These are phyloP conservation scores for Cercophora newfieldiana DNA, from an alignment of 495 filamentous ascomycete genomes.

Conservation along the genomic window DNA sequence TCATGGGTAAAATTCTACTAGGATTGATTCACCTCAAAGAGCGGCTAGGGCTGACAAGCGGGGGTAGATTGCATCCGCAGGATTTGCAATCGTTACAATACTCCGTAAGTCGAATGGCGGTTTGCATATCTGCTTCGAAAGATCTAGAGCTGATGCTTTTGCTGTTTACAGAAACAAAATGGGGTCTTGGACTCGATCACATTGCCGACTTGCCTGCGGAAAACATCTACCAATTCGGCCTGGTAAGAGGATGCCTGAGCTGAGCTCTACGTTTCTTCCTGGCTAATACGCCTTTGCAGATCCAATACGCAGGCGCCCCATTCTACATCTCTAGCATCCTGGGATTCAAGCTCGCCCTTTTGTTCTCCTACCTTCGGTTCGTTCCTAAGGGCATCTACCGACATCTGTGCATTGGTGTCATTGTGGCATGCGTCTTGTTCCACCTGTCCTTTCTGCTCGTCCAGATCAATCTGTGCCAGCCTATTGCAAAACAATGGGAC, in stretches of 20 bases:
- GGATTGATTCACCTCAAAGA: background rate
- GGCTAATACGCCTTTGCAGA: constrained; percentile 24
- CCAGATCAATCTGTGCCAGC: constrained; percentile 48
- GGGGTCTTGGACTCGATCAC: constrained; percentile 39
- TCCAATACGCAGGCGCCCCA: constrained; percentile 43
- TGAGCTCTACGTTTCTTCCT: background rate
- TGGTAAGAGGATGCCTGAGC: constrained; percentile 27
- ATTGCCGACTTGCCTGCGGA: constrained; percentile 35
- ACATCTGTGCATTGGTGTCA: constrained; percentile 34
- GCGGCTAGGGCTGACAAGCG: background rate
- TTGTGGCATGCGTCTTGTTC: constrained; percentile 36
- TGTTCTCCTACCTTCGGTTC: constrained; percentile 53
- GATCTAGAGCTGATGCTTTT: background rate
- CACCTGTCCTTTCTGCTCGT: constrained; percentile 38
- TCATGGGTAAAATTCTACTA: constrained; percentile 34
- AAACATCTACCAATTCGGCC: constrained; percentile 41
- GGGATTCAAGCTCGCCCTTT: constrained; percentile 54
- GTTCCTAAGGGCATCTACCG: constrained; percentile 45
- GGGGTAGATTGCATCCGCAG: constrained; percentile 25
- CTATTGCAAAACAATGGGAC: constrained; percentile 52
- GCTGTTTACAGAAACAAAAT: constrained; percentile 39
- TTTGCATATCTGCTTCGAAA: background rate
- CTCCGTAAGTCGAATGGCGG: constrained; percentile 27
- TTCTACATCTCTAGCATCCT: constrained; percentile 49
- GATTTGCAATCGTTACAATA: constrained; percentile 31